phyloP scores from a whole-genome alignment of 2,329 filamentous ascomycete genomes.

The Scedosporium aurantiacum region DNA sequence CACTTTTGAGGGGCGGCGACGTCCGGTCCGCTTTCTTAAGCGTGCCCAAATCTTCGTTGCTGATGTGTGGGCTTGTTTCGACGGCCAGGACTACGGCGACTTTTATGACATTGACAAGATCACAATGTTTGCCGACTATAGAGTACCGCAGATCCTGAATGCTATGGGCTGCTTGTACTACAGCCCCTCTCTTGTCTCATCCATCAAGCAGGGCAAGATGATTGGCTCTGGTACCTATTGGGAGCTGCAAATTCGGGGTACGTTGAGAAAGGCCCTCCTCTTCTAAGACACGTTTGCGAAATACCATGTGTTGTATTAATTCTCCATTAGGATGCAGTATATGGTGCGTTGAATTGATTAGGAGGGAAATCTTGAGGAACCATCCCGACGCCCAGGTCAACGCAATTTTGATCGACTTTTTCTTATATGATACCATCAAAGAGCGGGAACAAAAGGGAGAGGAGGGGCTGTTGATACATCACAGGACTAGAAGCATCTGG shows the following conservation, averaged over 20 bases:
- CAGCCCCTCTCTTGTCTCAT: conserved; percentile 64
- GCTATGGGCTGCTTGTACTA: conserved; percentile 74
- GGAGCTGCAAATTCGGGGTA: conserved; percentile 80
- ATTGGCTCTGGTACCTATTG: conserved; percentile 64
- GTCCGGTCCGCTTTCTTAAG: conserved; percentile 73
- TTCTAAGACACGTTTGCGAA: background rate
- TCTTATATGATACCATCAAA: conserved; percentile 91
- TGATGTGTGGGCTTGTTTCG: conserved; percentile 92
- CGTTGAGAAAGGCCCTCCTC: conserved; percentile 13
- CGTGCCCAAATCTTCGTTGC: conserved; percentile 93
- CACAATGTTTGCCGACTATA: conserved; percentile 98
- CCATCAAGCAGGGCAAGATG: conserved; percentile 52
- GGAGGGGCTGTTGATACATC: conserved; percentile 60
- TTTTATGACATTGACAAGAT: conserved; percentile 91
- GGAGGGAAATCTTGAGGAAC: conserved; percentile 62
- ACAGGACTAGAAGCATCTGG: conserved; percentile 89
- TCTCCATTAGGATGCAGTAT: conserved; percentile 64
- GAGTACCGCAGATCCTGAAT: conserved; percentile 86
- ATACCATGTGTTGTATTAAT: background rate
- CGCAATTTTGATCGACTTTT: conserved; percentile 92
- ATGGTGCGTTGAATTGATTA: conserved; percentile 87
- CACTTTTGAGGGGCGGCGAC: conserved; percentile 57
- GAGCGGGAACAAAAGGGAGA: conserved; percentile 56
- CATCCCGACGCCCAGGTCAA: conserved; percentile 68
- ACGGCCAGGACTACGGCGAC: conserved; percentile 64